These are phyloP conservation scores for Fusarium haematococcum DNA, from an alignment of 2,329 filamentous ascomycete species.

Conservation along the genomic window DNA sequence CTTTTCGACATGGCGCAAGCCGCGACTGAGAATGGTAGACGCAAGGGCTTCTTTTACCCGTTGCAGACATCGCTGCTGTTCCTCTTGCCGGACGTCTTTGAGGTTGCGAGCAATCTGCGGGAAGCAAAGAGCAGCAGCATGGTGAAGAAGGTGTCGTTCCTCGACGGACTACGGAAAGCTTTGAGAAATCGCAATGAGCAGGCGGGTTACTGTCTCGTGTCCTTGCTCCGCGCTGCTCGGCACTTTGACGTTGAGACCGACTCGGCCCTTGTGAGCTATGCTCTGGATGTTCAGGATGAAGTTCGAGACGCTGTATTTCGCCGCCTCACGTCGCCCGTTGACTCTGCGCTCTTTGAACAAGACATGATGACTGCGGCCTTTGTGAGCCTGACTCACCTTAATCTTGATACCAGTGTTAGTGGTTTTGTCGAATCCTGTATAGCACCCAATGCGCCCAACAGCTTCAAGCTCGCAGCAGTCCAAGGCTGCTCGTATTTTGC, in stretches of 20 bases:
- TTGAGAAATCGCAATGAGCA: conserved; percentile 74
- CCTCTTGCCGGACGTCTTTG: conserved; percentile 75
- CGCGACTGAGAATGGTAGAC: conserved; percentile 67
- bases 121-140: conserved; percentile 72
- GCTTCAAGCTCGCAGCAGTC: conserved; percentile 72
- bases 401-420: conserved; percentile 68
- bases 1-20: conserved; percentile 77
- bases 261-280: conserved; percentile 73
- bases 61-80: conserved; percentile 73
- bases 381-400: conserved; percentile 72
- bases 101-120: conserved; percentile 75
- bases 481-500: conserved; percentile 74
- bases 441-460: conserved; percentile 65
- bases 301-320: conserved; percentile 74
- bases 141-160: conserved; percentile 73
- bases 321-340: conserved; percentile 58
- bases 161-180: conserved; percentile 72
- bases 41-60: conserved; percentile 68
- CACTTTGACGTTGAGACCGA: conserved; percentile 74
- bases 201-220: conserved; percentile 74
- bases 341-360: conserved; percentile 68
- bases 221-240: conserved; percentile 70
- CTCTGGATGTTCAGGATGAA: conserved; percentile 77
- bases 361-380: conserved; percentile 75
- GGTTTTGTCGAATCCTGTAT: conserved; percentile 69